These are phyloP conservation scores for Ophiostoma himal-ulmi DNA, from an alignment of 2,329 filamentous ascomycete genomes.

Conservation along the genomic window DNA sequence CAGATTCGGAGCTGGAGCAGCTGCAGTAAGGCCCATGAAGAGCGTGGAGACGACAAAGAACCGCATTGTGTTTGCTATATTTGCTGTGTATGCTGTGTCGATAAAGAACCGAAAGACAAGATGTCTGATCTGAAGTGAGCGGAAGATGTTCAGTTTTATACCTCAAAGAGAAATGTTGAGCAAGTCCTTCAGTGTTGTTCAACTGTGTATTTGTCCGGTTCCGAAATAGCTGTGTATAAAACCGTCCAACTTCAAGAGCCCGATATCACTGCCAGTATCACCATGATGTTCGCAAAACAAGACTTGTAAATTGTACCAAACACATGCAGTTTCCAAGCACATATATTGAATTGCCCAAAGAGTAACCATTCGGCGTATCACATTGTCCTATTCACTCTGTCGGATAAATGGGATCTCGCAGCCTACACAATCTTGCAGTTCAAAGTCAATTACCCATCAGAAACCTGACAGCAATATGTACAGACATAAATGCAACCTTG, in stretches of 20 bases:
- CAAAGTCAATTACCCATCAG: neutral
- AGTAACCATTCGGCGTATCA: neutral
- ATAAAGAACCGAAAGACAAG: neutral
- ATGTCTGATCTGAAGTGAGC: neutral
- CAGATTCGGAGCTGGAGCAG: neutral
- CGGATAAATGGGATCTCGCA: neutral
- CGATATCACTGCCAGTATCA: neutral
- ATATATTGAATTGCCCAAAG: neutral
- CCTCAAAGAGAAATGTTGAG: neutral
- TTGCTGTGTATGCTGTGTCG: neutral
- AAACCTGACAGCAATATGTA: neutral
- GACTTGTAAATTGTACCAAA: neutral
- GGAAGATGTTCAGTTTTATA: neutral
- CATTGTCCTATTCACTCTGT: neutral
- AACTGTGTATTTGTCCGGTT: neutral
- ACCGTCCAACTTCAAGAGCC: neutral
- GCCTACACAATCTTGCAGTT: neutral
- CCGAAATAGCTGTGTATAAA: neutral
- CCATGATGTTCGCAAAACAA: neutral
- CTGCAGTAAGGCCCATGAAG: neutral
- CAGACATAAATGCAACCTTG: neutral
- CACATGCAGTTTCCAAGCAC: neutral
- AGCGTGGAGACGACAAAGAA: neutral
- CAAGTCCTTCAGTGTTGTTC: neutral
- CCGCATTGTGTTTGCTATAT: neutral